Evolutionary conservation across 2,329 filamentous ascomycete genomes (phyloP).

Genomic region (Fusarium transvaalense): DNA sequence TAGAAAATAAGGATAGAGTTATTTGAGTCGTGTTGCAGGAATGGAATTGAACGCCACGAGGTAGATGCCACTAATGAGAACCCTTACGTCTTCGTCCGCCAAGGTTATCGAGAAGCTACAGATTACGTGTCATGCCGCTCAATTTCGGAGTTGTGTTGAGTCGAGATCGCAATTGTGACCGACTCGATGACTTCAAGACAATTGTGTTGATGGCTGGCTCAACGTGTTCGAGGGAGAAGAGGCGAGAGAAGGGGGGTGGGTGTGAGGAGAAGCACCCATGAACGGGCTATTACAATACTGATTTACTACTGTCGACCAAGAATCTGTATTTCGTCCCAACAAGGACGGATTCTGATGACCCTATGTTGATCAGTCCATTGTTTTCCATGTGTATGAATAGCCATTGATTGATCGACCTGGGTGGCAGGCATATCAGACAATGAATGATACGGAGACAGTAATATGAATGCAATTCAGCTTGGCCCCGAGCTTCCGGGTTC

Average conservation of each 20-base stretch:
- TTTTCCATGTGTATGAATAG: background rate
- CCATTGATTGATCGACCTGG: background rate
- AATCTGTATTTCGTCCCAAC: background rate
- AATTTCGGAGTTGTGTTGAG: slow-evolving; percentile 12
- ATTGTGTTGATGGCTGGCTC: slow-evolving; percentile 23
- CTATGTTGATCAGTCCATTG: slow-evolving; percentile 10
- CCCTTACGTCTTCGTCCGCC: background rate
- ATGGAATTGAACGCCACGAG: slow-evolving; percentile 31
- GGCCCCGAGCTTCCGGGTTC: slow-evolving; percentile 29
- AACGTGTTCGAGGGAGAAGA: slow-evolving; percentile 14
- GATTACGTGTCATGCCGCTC: slow-evolving; percentile 24
- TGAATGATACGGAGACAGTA: background rate
- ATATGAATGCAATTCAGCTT: background rate
- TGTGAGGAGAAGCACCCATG: background rate
- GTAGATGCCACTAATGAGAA: background rate
- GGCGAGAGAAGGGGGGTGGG: slow-evolving; percentile 11
- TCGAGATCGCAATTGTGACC: slow-evolving; percentile 3
- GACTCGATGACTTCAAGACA: slow-evolving; percentile 19
- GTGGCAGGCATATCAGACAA: slow-evolving; percentile 12
- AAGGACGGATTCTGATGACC: background rate
- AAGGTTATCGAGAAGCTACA: slow-evolving; percentile 2
- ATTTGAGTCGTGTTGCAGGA: slow-evolving; percentile 21
- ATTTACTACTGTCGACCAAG: background rate
- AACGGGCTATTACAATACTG: background rate
- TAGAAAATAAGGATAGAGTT: slow-evolving; percentile 17